phyloP scores from a whole-genome alignment of 192 early-diverging fungal species.

The Podila verticillata region DNA sequence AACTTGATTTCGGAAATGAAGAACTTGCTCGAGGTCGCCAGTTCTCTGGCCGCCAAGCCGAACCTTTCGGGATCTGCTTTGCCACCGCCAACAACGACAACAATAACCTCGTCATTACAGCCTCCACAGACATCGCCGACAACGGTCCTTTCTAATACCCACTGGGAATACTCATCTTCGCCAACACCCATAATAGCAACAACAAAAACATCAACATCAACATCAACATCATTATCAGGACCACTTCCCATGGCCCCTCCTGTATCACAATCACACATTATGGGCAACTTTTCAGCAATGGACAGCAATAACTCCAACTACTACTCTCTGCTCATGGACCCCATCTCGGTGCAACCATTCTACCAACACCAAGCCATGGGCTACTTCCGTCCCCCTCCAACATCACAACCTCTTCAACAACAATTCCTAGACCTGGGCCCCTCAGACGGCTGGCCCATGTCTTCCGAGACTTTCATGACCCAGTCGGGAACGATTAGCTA shows the following conservation, averaged over 20 bases:
- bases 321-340: too few species aligned
- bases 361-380: background rate
- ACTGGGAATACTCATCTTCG: too few species aligned
- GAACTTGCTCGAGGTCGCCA: background rate
- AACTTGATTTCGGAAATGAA: background rate
- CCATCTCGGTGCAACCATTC: background rate
- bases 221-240: background rate
- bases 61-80: background rate
- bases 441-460: too few species aligned
- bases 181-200: background rate
- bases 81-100: background rate
- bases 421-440: too few species aligned
- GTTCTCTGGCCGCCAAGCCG: background rate
- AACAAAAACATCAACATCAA: background rate
- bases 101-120: slow-evolving; percentile 1
- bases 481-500: too few species aligned
- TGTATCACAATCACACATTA: background rate
- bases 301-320: too few species aligned
- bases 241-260: too few species aligned
- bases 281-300: too few species aligned
- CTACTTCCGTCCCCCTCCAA: background rate
- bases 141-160: background rate
- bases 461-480: too few species aligned
- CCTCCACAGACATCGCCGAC: background rate
- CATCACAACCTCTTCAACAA: background rate